Evolutionary conservation across 768 basidiomycete species (phyloP).

Genomic region (Pisolithus microcarpus): DNA sequence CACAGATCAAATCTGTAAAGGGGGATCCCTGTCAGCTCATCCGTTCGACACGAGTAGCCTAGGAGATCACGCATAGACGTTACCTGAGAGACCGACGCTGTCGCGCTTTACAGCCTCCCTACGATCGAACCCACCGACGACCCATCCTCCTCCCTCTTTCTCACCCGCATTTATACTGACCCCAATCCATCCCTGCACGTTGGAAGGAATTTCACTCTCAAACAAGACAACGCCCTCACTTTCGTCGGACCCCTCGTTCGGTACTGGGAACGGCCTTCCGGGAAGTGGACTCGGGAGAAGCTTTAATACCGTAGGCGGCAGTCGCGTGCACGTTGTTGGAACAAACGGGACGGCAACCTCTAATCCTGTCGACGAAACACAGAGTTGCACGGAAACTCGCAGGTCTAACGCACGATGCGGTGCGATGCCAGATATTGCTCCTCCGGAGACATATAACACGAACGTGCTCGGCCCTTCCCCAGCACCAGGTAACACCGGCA

Average conservation of each 20-base stretch:
- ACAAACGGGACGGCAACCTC: conserved; percentile 12
- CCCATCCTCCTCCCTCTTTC: conserved; percentile 57
- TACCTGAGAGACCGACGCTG: conserved; percentile 37
- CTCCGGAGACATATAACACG: conserved; percentile 55
- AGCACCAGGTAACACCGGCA: conserved; percentile 30
- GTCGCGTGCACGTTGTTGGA: conserved; percentile 30
- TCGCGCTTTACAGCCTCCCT: conserved; percentile 27
- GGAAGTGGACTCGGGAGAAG: conserved; percentile 57
- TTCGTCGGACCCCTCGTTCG: conserved; percentile 64
- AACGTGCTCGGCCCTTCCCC: conserved; percentile 26
- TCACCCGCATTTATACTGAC: conserved; percentile 43
- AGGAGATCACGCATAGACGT: conserved; percentile 4
- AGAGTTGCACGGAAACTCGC: conserved; percentile 41
- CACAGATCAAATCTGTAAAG: conserved; percentile 35
- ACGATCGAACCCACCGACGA: conserved; percentile 47
- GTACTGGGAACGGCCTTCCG: conserved; percentile 53
- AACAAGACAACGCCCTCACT: conserved; percentile 67
- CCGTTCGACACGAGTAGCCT: too few species aligned
- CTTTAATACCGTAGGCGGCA: conserved; percentile 44
- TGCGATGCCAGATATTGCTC: conserved; percentile 42
- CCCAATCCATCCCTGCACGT: conserved; percentile 39
- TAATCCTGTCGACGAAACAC: conserved; percentile 17
- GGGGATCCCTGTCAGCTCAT: conserved; percentile 3
- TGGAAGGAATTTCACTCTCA: conserved; percentile 38
- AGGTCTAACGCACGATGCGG: conserved; percentile 44